These are phyloP conservation scores for Populus deltoides DNA, from an alignment of 345 rosid species.

Conservation along the genomic window DNA sequence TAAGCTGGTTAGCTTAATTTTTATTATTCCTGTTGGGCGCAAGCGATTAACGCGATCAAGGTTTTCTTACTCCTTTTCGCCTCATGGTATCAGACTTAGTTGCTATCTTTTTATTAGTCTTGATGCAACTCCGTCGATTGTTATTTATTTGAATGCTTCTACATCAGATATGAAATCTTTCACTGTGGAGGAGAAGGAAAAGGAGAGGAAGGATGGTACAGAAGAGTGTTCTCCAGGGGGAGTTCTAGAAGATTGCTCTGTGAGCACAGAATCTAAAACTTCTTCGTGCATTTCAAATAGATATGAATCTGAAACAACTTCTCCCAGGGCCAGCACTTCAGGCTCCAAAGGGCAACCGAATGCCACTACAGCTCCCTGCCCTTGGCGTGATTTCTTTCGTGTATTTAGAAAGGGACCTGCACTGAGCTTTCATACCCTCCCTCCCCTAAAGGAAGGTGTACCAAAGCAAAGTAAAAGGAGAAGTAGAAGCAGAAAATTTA, in stretches of 20 bases:
- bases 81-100: constrained; percentile 35
- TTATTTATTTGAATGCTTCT: not conserved
- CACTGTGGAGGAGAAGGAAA: constrained; percentile 20
- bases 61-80: constrained; percentile 43
- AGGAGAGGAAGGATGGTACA: not conserved
- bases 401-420: constrained; percentile 59
- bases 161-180: constrained; percentile 35
- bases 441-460: constrained; percentile 39
- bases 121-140: not conserved
- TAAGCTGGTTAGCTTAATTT: not conserved
- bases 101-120: not conserved
- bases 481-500: constrained; percentile 41
- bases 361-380: constrained; percentile 3
- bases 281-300: constrained; percentile 19
- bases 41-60: constrained; percentile 40
- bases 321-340: constrained; percentile 55
- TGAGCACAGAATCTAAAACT: constrained; percentile 37
- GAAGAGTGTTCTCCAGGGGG: constrained; percentile 15
- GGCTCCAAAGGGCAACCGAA: constrained; percentile 37
- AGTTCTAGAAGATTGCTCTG: constrained; percentile 33
- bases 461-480: constrained; percentile 69
- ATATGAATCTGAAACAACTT: constrained; percentile 17
- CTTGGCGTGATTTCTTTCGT: constrained; percentile 58
- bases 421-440: constrained; percentile 43
- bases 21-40: constrained; percentile 11